Percentiles rank a stretch among this genome's conserved stretches.
Evolutionary conservation across 805 yeast genomes (phyloP).

Genomic region (Wickerhamiella australiensis): DNA sequence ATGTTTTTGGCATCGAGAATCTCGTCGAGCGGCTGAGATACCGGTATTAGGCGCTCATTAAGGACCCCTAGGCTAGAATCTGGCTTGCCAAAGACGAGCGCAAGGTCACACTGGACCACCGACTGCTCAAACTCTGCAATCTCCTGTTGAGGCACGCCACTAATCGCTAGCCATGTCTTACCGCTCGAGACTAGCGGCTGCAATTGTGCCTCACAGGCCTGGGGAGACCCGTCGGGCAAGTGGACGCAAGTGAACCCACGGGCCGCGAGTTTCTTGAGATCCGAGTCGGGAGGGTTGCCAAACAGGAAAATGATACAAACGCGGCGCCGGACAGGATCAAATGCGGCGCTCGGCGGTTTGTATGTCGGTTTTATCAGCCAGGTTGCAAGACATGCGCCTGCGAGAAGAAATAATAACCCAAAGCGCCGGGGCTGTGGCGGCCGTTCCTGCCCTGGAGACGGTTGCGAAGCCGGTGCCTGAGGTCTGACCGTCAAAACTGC

Average conservation of each 20-base stretch:
- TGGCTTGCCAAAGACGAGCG: slow-evolving; percentile 14
- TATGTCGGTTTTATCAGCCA: slow-evolving; percentile 18
- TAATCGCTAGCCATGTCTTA: slow-evolving; percentile 18
- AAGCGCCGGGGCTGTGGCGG: background rate
- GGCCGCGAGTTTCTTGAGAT: slow-evolving; percentile 12
- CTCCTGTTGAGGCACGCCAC: slow-evolving; percentile 13
- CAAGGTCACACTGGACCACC: slow-evolving; percentile 21
- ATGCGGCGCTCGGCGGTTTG: slow-evolving; percentile 19
- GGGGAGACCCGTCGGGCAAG: slow-evolving; percentile 1
- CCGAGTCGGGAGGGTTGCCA: slow-evolving; percentile 18
- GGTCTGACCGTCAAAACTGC: slow-evolving; percentile 4
- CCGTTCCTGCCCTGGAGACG: background rate
- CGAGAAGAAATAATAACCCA: slow-evolving; percentile 15
- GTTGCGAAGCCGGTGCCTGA: background rate
- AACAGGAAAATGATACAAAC: slow-evolving; percentile 20
- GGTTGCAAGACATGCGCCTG: slow-evolving; percentile 19
- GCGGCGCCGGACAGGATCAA: slow-evolving; percentile 20
- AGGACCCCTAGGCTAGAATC: background rate
- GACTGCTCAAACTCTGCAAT: slow-evolving; percentile 12
- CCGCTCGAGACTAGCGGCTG: slow-evolving; percentile 17
- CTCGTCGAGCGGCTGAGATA: background rate
- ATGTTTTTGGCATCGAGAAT: slow-evolving; percentile 7
- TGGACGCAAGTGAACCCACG: slow-evolving; percentile 16
- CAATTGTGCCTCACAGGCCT: slow-evolving; percentile 5
- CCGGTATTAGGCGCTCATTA: background rate